phyloP scores from a whole-genome alignment of 225 moss, liverwort and hornwort species.

The Straminergon stramineum region DNA sequence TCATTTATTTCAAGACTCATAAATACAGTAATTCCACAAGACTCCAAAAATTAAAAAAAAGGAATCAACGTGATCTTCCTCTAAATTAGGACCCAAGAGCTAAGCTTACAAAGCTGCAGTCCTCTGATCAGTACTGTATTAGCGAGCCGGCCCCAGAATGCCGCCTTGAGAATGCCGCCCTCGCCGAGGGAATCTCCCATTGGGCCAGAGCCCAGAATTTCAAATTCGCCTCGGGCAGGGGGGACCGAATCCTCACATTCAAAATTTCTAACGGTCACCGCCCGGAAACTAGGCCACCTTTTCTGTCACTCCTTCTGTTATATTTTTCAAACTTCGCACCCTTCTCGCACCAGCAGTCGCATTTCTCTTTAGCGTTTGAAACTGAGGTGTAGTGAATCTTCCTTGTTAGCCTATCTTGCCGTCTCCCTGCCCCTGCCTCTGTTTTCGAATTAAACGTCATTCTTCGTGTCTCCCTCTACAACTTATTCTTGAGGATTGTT shows the following conservation, averaged over 20 bases:
- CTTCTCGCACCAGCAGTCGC: background rate
- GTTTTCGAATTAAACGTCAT: background rate
- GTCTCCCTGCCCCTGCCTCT: background rate
- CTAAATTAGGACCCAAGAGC: background rate
- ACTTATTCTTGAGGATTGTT: background rate
- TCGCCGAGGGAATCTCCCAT: background rate
- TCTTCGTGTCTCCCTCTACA: background rate
- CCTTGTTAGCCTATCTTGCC: background rate
- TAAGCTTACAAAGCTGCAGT: no score
- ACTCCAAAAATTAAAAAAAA: background rate
- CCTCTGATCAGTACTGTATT: background rate
- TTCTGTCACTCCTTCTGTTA: background rate
- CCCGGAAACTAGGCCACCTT: background rate
- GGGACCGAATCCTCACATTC: background rate
- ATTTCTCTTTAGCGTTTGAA: background rate
- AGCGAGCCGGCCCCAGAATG: background rate
- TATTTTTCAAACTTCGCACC: background rate
- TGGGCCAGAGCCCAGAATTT: background rate
- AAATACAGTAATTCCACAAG: background rate
- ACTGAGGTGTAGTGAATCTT: background rate
- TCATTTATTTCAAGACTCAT: background rate
- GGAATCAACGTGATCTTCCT: background rate
- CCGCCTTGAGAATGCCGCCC: background rate
- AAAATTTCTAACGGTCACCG: background rate
- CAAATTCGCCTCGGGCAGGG: background rate